phyloP scores from a whole-genome alignment of 305 asterid genomes.

The Fraxinus sp. region DNA sequence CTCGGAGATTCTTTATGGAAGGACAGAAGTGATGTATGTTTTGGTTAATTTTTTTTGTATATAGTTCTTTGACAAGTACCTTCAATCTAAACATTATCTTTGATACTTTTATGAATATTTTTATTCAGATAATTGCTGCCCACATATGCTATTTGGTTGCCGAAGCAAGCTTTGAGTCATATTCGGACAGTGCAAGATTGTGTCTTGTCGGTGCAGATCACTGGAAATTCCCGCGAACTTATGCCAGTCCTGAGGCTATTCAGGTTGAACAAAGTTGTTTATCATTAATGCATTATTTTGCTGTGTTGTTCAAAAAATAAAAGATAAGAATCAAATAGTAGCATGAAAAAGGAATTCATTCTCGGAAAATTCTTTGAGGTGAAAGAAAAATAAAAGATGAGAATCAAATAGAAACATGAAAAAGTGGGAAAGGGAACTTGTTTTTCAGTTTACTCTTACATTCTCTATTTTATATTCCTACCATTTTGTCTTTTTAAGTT shows the following conservation, averaged over 20 bases:
- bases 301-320: background rate
- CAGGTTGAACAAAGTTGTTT: conserved; percentile 56
- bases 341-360: conserved; percentile 1
- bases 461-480: background rate
- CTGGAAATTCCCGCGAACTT: conserved; percentile 82
- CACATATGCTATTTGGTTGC: conserved; percentile 94
- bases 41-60: conserved; percentile 17
- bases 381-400: background rate
- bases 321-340: conserved; percentile 2
- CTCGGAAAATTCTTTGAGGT: conserved; percentile 6
- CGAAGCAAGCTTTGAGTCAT: conserved; percentile 83
- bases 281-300: background rate
- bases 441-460: background rate
- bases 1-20: conserved; percentile 97
- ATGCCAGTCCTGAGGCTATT: conserved; percentile 88
- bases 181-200: conserved; percentile 83
- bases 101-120: conserved; percentile 17
- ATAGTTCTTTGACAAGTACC: conserved; percentile 13
- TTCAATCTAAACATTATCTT: conserved; percentile 16
- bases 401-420: conserved; percentile 12
- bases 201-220: conserved; percentile 98
- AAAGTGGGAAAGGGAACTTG: background rate
- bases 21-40: conserved; percentile 87
- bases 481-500: background rate
- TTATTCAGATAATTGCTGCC: conserved; percentile 75